These are phyloP conservation scores for Ramichloridium luteum DNA, from an alignment of 2,329 filamentous ascomycete species.

Conservation along the genomic window DNA sequence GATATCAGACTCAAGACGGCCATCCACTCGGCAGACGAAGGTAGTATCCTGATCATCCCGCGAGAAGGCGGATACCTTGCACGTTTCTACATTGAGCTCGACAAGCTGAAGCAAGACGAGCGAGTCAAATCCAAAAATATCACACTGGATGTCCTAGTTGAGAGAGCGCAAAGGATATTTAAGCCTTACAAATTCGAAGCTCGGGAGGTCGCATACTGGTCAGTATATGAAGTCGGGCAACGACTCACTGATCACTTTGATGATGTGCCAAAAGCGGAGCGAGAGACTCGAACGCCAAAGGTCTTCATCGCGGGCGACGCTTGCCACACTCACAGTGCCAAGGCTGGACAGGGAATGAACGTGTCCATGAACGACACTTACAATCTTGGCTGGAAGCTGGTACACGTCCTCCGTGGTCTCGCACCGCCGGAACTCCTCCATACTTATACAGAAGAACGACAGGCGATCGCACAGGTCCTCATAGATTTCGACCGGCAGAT, in stretches of 20 bases:
- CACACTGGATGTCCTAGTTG: background rate
- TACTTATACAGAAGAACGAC: constrained; percentile 41
- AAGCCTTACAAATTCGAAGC: background rate
- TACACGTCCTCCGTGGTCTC: constrained; percentile 22
- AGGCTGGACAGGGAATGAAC: constrained; percentile 68
- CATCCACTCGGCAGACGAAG: constrained; percentile 58
- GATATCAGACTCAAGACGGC: constrained; percentile 62
- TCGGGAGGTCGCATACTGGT: constrained; percentile 45
- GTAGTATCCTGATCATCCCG: constrained; percentile 65
- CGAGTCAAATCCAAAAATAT: constrained; percentile 44
- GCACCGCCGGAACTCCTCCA: constrained; percentile 33
- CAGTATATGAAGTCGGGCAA: constrained; percentile 65
- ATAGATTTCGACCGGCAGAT: constrained; percentile 48
- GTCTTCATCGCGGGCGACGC: constrained; percentile 62
- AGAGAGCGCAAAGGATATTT: background rate
- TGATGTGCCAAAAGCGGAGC: constrained; percentile 44
- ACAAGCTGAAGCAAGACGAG: constrained; percentile 34
- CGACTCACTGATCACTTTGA: constrained; percentile 44
- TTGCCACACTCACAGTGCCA: constrained; percentile 43
- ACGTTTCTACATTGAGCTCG: constrained; percentile 20
- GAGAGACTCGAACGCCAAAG: constrained; percentile 30
- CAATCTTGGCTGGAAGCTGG: constrained; percentile 45
- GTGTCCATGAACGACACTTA: constrained; percentile 55
- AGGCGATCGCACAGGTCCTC: constrained; percentile 49
- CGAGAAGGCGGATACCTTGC: constrained; percentile 32